These are phyloP conservation scores for Trichoderma afroharzianum DNA, from an alignment of 2,329 filamentous ascomycete species.

Conservation along the genomic window DNA sequence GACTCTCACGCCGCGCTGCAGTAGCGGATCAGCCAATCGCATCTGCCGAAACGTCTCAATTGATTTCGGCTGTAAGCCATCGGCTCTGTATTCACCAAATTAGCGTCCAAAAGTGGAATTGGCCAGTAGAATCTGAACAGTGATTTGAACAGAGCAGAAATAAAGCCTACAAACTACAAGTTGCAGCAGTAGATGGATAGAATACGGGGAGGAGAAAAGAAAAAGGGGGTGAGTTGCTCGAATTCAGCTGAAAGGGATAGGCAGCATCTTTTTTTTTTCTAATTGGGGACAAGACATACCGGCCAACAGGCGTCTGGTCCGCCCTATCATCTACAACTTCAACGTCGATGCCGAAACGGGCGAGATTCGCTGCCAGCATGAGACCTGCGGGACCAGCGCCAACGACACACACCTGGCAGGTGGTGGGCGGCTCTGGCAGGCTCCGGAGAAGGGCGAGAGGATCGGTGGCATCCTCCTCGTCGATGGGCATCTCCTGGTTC, in stretches of 20 bases:
- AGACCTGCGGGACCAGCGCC: constrained; percentile 41
- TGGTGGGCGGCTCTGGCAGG: constrained; percentile 44
- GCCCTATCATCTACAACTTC: constrained; percentile 49
- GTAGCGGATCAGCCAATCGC: constrained; percentile 63
- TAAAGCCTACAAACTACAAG: no score
- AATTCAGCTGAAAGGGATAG: neutral
- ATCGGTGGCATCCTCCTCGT: constrained; percentile 39
- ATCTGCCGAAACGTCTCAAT: constrained; percentile 75
- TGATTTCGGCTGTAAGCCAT: constrained; percentile 73
- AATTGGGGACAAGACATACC: constrained; percentile 28
- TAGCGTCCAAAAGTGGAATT: constrained; percentile 14
- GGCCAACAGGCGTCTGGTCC: constrained; percentile 64
- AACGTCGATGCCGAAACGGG: constrained; percentile 37
- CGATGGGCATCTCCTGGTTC: constrained; percentile 21
- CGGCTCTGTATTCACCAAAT: constrained; percentile 46
- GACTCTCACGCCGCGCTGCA: constrained; percentile 65
- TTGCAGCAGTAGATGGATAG: neutral
- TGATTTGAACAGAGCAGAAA: neutral
- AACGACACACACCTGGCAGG: constrained; percentile 46
- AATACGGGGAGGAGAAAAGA: neutral
- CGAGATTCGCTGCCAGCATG: constrained; percentile 43
- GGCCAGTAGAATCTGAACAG: neutral
- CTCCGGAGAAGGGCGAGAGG: constrained; percentile 48
- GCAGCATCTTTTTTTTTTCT: neutral
- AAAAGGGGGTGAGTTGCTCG: neutral